Base-by-base conservation (phyloP, 345 rosid genomes). In the Passiflora organensis region DNA sequence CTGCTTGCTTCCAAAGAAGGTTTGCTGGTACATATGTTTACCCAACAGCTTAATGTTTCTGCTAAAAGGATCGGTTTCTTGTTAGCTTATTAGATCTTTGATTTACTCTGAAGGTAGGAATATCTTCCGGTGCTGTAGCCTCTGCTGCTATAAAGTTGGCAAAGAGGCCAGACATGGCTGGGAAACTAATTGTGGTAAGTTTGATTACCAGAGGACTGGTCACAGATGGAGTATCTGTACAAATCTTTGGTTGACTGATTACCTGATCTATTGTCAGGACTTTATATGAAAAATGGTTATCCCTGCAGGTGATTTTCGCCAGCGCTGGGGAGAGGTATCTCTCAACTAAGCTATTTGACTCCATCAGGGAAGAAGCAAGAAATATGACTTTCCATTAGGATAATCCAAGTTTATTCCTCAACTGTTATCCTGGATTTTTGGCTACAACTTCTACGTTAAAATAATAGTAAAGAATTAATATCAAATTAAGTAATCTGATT, bases 61-160 rank as follows among this genome's bases (percentile, higher is more conserved):
- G 34, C 34, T 28, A 8, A 28, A n/a, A 2, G 34, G 34, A 28
- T 28, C 8, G 3, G 5, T 2, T 28, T 28, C 34, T 28, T 3
- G 5, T 28, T 2, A 8, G 34, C 3, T 28, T 28, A 28, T 28
- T 2, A 2, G 2, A 50, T 41, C 12, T 24, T 60, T 50, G 14
- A 24, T 43, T 55, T 16, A 14, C 10, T 48, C 43, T 36, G 23
- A 64, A 79, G 87, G 78, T 75, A 1, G 85, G 83, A 53, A 77
- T 84, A 56, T 79, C 91, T 23, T 73, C 85, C 10, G 85, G 87
- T 43, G 85, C 83, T 34, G 82, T 81, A 10, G 63, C 83, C 13
- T 78, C 72, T 0, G 83, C 83, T 16, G 91, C 85, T 21, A 75
- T 77, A 19, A 66, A 52, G 54, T 2, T 77, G 51, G 84, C 76